Evolutionary conservation across 2,329 filamentous ascomycete species (phyloP), one percentile per base, ranked within the genome.

Genomic region (Microsporum ferrugineum): DNA sequence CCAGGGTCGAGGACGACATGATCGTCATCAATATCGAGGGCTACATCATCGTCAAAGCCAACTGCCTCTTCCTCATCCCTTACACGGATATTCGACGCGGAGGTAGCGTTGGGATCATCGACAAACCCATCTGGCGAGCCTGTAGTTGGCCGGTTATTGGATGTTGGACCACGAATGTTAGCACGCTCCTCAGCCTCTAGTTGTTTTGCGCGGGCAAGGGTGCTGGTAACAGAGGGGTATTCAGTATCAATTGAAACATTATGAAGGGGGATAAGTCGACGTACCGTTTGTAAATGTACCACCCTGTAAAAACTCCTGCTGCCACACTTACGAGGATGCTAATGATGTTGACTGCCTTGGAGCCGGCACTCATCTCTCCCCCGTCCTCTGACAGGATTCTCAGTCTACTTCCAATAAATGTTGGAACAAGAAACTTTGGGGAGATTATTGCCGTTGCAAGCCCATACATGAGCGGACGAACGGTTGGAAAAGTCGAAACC

Each of bases 401-500:
- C 14, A 99, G 79, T 60, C 91, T 83, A 69, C 84, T 86, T 63
- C 94, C 94, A 68, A 99, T 90, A 76, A 96, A 99, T 67, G 95
- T 84, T 71, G 95, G 89, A 58, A 99, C 85, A 62, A 97, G 79
- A 17, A 99, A 79, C 70, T 97, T 99, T 5, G 94, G 94, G 12
- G 82, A 84, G 8, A 91, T 86, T 14, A 92, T 77, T 2, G 89
- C 86, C 0, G 92, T 97, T 4, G 94, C 92, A 53, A 91, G 72
- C 36, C 86, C 86, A 76, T 95, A 97, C 55, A 83, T 83, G 63
- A 81, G 72, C 45, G 88, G 88, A 29, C 86, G 82, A 38, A 99
- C 89, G 36, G 88, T 95, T 2, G 91, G 91, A 64, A 99, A 91
- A 0, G 94, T 97, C 34, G 90, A 90, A 60, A 99, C 84, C 63